Evolutionary conservation across 2,329 filamentous ascomycete genomes (phyloP).

Genomic region (Penicillium sp.): DNA sequence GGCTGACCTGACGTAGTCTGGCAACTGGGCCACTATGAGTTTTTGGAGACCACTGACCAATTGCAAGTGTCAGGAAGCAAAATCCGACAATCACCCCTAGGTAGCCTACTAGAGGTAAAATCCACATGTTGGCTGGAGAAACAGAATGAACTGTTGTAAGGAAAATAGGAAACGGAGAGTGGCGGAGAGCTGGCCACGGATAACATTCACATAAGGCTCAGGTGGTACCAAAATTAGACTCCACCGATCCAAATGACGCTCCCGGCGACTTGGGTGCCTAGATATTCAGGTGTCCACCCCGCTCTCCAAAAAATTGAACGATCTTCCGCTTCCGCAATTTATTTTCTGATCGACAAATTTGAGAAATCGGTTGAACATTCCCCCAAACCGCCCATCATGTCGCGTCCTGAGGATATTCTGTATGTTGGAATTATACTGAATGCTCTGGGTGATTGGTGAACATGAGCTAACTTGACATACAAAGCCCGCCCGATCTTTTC

Average conservation of each 20-base stretch:
- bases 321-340: conserved; percentile 1
- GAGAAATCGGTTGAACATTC: background rate
- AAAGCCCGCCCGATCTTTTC: conserved; percentile 87
- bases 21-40: background rate
- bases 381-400: conserved; percentile 59
- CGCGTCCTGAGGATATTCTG: conserved; percentile 92
- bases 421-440: conserved; percentile 39
- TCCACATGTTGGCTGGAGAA: conserved; percentile 65
- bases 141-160: background rate
- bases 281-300: conserved; percentile 13
- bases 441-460: background rate
- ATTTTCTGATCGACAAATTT: background rate
- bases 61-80: conserved; percentile 87
- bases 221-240: too few relatives aligned
- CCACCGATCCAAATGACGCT: conserved; percentile 1
- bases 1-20: background rate
- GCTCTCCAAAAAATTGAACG: conserved; percentile 11
- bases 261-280: background rate
- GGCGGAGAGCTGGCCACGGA: background rate
- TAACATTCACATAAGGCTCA: too few relatives aligned
- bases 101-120: conserved; percentile 87
- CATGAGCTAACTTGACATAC: conserved; percentile 17
- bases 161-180: background rate
- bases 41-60: conserved; percentile 53
- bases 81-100: conserved; percentile 83